A percentile compares a stretch with the other conserved stretches of the same genome.
Conservation (phyloP, 805 yeast species). For the Wickerhamiella nectarea region DNA sequence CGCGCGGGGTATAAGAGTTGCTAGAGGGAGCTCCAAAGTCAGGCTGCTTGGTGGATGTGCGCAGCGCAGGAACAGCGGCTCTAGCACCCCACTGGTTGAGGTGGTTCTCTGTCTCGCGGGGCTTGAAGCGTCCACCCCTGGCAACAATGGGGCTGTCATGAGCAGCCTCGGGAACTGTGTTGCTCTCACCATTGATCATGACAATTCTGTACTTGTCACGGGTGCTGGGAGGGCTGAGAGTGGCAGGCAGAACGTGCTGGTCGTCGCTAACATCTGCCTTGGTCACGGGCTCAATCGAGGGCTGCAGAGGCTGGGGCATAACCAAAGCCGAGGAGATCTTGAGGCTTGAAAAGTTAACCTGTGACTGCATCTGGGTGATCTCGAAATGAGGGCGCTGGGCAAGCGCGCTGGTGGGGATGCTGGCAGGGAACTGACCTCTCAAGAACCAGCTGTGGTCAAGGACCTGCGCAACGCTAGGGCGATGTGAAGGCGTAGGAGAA, state of each 20-base stretch:
- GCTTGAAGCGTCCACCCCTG: slow-evolving; percentile 10
- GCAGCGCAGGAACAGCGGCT: slow-evolving; percentile 8
- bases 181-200: slow-evolving; percentile 17
- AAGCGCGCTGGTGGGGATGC: slow-evolving; percentile 48
- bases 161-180: not conserved
- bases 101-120: not conserved
- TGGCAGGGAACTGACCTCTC: slow-evolving; percentile 62
- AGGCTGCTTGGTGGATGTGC: slow-evolving; percentile 9
- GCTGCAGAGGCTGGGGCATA: slow-evolving; percentile 12
- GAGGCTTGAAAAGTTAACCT: slow-evolving; percentile 50
- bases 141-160: slow-evolving; percentile 23
- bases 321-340: slow-evolving; percentile 49
- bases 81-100: slow-evolving; percentile 5
- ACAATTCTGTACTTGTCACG: slow-evolving; percentile 59
- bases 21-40: not conserved
- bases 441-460: slow-evolving; percentile 74
- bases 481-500: slow-evolving; percentile 57
- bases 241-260: slow-evolving; percentile 58
- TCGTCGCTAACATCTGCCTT: slow-evolving; percentile 29
- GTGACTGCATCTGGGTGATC: slow-evolving; percentile 46
- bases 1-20: not conserved
- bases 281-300: slow-evolving; percentile 23
- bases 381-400: slow-evolving; percentile 47
- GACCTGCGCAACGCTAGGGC: slow-evolving; percentile 69
- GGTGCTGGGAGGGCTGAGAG: slow-evolving; percentile 86